A percentile compares a stretch with the other conserved stretches of the same genome.
Conservation (phyloP, 2,329 filamentous ascomycete genomes). For the Apiospora rasikravindrae region DNA sequence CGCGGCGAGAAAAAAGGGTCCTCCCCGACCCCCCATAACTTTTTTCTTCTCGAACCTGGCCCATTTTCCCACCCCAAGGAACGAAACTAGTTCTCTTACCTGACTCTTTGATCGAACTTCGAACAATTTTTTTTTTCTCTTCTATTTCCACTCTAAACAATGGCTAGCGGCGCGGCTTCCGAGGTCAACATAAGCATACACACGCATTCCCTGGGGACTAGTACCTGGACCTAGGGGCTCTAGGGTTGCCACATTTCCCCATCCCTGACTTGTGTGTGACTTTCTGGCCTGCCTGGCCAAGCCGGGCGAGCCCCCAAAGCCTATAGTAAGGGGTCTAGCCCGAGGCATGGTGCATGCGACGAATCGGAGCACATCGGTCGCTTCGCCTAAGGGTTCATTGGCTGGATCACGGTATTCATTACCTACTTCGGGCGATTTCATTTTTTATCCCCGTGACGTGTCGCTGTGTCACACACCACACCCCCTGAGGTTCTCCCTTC, state of each 20-base stretch:
- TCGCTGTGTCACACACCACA: neutral
- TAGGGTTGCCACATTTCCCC: neutral
- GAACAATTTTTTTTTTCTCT: neutral
- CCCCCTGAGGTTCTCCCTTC: neutral
- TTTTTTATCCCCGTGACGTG: neutral
- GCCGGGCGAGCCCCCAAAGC: neutral
- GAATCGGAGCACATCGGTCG: constrained; percentile 11
- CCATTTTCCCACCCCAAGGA: neutral
- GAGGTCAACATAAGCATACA: constrained; percentile 9
- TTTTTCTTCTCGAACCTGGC: neutral
- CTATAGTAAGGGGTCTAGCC: constrained; percentile 8
- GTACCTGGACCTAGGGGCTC: neutral
- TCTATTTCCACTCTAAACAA: neutral
- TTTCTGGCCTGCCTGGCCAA: neutral
- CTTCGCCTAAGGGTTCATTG: neutral
- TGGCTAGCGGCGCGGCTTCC: constrained; percentile 4
- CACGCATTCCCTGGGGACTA: neutral
- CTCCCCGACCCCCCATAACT: neutral
- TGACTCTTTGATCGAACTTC: constrained; percentile 1
- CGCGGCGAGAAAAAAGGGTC: neutral
- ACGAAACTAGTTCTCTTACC: neutral
- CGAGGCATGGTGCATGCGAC: neutral
- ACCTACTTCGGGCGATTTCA: neutral
- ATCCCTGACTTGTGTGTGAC: neutral
- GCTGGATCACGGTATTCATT: neutral